A percentile compares a stretch with the other conserved stretches of the same genome.
These are phyloP conservation scores for Schrenkiella parvula DNA, from an alignment of 345 rosid genomes.

Conservation along the genomic window DNA sequence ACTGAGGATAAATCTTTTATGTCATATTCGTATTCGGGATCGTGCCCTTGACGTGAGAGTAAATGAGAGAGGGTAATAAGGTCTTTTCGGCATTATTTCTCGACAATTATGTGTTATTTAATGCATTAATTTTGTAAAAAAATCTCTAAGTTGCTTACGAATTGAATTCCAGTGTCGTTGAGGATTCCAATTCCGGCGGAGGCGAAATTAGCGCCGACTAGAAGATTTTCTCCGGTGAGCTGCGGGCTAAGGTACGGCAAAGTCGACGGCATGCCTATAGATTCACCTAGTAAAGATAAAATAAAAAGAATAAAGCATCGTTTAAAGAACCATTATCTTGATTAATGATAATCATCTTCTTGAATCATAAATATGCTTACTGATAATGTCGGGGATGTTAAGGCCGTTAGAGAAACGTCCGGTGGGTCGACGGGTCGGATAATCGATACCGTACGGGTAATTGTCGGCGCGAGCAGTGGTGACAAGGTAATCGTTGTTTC, in stretches of 20 bases:
- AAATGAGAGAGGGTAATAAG: neutral
- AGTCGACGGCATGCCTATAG: conserved; percentile 56
- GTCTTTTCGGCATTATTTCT: neutral
- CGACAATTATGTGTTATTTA: neutral
- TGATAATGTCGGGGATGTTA: conserved; percentile 77
- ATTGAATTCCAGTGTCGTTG: conserved; percentile 80
- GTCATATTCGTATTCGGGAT: neutral
- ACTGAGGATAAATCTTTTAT: too few relatives aligned
- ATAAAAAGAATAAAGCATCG: neutral
- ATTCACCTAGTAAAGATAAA: conserved; percentile 46
- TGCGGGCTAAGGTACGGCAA: conserved; percentile 74
- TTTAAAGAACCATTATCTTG: neutral
- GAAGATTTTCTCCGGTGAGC: conserved; percentile 57
- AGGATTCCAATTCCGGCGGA: conserved; percentile 92
- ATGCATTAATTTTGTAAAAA: neutral
- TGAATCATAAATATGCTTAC: conserved; percentile 29
- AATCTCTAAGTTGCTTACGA: conserved; percentile 37
- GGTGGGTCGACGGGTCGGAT: conserved; percentile 59
- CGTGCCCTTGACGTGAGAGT: neutral
- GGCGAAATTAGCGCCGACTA: conserved; percentile 87
- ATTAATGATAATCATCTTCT: neutral
- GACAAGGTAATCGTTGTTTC: conserved; percentile 74
- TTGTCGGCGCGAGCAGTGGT: conserved; percentile 83
- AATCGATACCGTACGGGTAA: conserved; percentile 78
- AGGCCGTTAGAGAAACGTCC: conserved; percentile 92